These are phyloP conservation scores for Cyamopsis tetragonoloba DNA, from an alignment of 306 rosid genomes.

Conservation along the genomic window DNA sequence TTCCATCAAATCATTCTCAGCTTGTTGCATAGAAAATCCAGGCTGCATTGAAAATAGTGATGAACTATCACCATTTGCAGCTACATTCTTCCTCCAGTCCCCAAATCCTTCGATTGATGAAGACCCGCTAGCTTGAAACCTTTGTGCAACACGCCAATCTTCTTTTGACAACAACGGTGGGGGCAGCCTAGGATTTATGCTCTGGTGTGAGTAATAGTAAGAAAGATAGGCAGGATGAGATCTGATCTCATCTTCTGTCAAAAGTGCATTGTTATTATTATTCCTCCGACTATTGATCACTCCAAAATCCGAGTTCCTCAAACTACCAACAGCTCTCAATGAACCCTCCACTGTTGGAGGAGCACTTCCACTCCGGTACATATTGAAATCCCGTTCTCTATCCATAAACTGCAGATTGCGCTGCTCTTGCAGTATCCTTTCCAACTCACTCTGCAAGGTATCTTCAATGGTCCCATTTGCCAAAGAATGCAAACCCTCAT, in stretches of 20 bases:
- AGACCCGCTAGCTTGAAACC: conserved; percentile 73
- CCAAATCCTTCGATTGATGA: conserved; percentile 52
- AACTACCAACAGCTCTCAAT: conserved; percentile 68
- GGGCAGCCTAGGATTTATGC: conserved; percentile 80
- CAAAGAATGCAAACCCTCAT: conserved; percentile 33
- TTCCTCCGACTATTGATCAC: conserved; percentile 32
- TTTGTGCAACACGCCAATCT: conserved; percentile 93
- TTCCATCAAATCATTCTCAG: conserved; percentile 63
- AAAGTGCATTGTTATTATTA: conserved; percentile 45
- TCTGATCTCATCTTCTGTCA: conserved; percentile 83
- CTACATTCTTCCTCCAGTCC: conserved; percentile 64
- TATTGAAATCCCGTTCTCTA: conserved; percentile 66
- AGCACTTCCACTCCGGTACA: conserved; percentile 95
- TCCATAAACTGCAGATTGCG: conserved; percentile 46
- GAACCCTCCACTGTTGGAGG: conserved; percentile 98
- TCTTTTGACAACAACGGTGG: conserved; percentile 88
- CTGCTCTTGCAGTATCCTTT: conserved; percentile 63
- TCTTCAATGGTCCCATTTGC: conserved; percentile 55
- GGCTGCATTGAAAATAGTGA: conserved; percentile 82
- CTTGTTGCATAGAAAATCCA: conserved; percentile 56
- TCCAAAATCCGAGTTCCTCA: conserved; percentile 51
- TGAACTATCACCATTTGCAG: conserved; percentile 42
- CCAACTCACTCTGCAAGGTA: conserved; percentile 70
- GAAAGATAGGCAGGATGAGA: conserved; percentile 89
- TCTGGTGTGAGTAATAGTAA: conserved; percentile 76